phyloP scores from a whole-genome alignment of 306 rosid species.

The Canavalia gladiata region DNA sequence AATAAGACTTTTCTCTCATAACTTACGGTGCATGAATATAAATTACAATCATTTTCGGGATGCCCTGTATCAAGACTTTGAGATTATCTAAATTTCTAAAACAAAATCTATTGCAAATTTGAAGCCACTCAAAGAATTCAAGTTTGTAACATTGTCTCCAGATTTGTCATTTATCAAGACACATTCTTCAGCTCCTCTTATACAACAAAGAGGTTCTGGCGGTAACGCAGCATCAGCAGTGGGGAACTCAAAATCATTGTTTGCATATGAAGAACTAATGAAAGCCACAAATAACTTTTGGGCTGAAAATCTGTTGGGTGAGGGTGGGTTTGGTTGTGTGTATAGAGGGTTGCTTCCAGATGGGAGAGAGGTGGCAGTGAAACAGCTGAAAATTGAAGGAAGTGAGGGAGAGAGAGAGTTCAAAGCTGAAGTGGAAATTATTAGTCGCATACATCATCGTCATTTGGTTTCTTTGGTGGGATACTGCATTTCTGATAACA shows the following conservation, averaged over 20 bases:
- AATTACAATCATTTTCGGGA: background rate
- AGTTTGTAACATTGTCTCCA: background rate
- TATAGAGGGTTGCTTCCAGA: constrained; percentile 15
- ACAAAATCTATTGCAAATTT: background rate
- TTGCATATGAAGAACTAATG: constrained; percentile 55
- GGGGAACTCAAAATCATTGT: background rate
- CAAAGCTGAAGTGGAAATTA: constrained; percentile 48
- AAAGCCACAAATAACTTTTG: constrained; percentile 71
- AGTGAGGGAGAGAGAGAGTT: constrained; percentile 75
- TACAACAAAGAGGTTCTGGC: constrained; percentile 4
- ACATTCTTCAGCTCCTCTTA: background rate
- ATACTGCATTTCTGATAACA: constrained; percentile 68
- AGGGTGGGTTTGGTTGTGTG: constrained; percentile 21
- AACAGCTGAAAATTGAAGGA: constrained; percentile 69
- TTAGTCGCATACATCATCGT: constrained; percentile 70
- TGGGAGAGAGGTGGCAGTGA: constrained; percentile 67
- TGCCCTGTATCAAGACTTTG: background rate
- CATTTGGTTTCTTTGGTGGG: constrained; percentile 79
- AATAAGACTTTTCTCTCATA: background rate
- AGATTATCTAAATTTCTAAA: background rate
- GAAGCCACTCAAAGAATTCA: constrained; percentile 1
- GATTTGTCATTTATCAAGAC: background rate
- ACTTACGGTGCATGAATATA: background rate
- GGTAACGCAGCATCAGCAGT: constrained; percentile 1
- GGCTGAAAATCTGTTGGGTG: constrained; percentile 58